Conservation (phyloP, 129 eudicot species). For the Flaveria linearis region DNA sequence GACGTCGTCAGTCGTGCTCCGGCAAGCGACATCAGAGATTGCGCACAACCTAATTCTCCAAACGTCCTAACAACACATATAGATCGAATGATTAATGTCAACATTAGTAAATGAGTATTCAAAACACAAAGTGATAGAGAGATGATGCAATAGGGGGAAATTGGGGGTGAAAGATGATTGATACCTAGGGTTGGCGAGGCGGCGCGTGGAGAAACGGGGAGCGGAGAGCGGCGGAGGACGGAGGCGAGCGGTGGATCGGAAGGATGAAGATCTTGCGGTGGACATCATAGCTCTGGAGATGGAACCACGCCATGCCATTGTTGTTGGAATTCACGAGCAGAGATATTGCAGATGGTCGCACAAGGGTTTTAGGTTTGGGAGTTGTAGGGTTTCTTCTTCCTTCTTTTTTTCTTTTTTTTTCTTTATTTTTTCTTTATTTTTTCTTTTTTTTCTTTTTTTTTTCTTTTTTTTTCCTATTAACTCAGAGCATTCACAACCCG, state of each 20-base stretch:
- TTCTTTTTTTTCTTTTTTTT: too few relatives aligned
- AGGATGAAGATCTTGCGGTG: slow-evolving; percentile 61
- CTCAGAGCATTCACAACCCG: too few relatives aligned
- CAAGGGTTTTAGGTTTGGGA: slow-evolving; percentile 10
- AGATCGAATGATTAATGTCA: not conserved
- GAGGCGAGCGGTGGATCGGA: slow-evolving; percentile 64
- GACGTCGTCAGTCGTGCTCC: slow-evolving; percentile 54
- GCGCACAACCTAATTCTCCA: slow-evolving; percentile 75
- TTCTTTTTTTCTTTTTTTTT: not conserved
- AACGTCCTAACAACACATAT: slow-evolving; percentile 46
- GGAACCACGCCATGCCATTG: slow-evolving; percentile 93
- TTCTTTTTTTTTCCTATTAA: too few relatives aligned
- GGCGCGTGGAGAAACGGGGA: slow-evolving; percentile 61
- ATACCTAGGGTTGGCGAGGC: slow-evolving; percentile 71
- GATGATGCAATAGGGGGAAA: too few relatives aligned
- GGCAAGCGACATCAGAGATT: slow-evolving; percentile 68
- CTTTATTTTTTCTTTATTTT: too few relatives aligned
- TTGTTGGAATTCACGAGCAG: slow-evolving; percentile 10
- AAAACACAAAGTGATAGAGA: not conserved
- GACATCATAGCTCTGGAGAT: slow-evolving; percentile 70
- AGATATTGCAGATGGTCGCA: not conserved
- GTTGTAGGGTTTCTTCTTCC: not conserved
- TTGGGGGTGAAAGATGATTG: not conserved
- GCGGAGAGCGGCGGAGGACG: slow-evolving; percentile 53
- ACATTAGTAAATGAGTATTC: not conserved